phyloP scores from a whole-genome alignment of 371 early-diverging fungal species.

The Dichotomocladium elegans region DNA sequence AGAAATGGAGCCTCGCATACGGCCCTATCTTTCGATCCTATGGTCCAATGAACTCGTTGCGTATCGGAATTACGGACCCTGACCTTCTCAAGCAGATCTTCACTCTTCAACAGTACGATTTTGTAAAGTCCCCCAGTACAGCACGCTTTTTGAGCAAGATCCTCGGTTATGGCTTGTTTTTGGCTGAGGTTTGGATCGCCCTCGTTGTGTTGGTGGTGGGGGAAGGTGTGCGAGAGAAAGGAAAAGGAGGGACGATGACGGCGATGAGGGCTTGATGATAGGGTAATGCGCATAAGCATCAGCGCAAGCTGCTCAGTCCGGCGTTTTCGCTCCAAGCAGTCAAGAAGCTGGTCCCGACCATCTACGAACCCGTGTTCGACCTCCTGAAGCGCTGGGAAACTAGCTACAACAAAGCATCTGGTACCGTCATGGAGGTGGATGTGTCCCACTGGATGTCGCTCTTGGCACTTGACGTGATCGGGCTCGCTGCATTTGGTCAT shows the following conservation, averaged over 20 bases:
- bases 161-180: slow-evolving; percentile 26
- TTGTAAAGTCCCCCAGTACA: slow-evolving; percentile 33
- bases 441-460: slow-evolving; percentile 33
- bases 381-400: slow-evolving; percentile 4
- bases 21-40: slow-evolving; percentile 49
- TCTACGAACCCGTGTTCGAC: slow-evolving; percentile 29
- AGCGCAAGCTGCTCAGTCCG: slow-evolving; percentile 68
- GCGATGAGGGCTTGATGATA: neutral
- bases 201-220: too few species aligned
- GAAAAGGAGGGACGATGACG: too few species aligned
- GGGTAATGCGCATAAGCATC: slow-evolving; percentile 56
- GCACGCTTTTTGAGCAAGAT: slow-evolving; percentile 27
- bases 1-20: slow-evolving; percentile 51
- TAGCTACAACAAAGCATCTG: neutral
- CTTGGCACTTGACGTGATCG: slow-evolving; percentile 48
- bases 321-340: slow-evolving; percentile 54
- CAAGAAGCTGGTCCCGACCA: slow-evolving; percentile 40
- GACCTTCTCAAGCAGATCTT: slow-evolving; percentile 49
- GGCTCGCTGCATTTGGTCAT: slow-evolving; percentile 44
- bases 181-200: too few species aligned
- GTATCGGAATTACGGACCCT: slow-evolving; percentile 48
- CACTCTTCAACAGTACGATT: slow-evolving; percentile 47
- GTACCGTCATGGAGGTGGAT: slow-evolving; percentile 17
- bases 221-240: neutral
- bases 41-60: slow-evolving; percentile 42